phyloP scores from a whole-genome alignment of 805 yeast species.

The Hanseniaspora jakobsenii region DNA sequence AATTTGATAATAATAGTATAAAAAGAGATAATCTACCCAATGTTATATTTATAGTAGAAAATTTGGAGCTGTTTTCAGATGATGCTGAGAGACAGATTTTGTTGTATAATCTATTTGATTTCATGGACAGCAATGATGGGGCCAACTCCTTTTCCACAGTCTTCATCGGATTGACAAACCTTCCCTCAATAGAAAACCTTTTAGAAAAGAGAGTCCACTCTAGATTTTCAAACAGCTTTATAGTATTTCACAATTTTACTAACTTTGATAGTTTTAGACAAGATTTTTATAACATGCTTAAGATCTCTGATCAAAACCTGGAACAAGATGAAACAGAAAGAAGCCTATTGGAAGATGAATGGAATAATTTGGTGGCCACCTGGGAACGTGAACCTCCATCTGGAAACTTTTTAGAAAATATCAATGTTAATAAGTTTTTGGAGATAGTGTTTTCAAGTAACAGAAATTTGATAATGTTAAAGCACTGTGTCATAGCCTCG shows the following conservation, averaged over 20 bases:
- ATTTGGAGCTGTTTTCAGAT: slow-evolving; percentile 64
- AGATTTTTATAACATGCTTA: slow-evolving; percentile 35
- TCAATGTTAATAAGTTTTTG: slow-evolving; percentile 6
- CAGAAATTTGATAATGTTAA: not conserved
- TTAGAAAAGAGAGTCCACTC: slow-evolving; percentile 86
- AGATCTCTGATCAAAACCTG: slow-evolving; percentile 24
- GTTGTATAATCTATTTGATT: slow-evolving; percentile 75
- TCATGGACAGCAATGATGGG: slow-evolving; percentile 41
- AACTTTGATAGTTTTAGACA: slow-evolving; percentile 40
- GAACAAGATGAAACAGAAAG: slow-evolving; percentile 15
- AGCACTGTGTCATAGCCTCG: slow-evolving; percentile 14
- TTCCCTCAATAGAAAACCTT: slow-evolving; percentile 62
- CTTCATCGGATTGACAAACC: slow-evolving; percentile 67
- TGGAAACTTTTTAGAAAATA: slow-evolving; percentile 22
- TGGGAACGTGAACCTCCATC: slow-evolving; percentile 1
- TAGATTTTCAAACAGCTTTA: slow-evolving; percentile 70
- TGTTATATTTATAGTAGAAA: slow-evolving; percentile 70
- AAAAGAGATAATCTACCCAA: slow-evolving; percentile 33
- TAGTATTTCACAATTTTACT: slow-evolving; percentile 44
- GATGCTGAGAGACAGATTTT: slow-evolving; percentile 63
- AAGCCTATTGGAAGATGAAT: not conserved
- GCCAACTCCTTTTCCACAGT: slow-evolving; percentile 57
- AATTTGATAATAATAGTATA: no score
- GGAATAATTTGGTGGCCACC: not conserved
- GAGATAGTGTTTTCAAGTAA: not conserved